Base-by-base conservation (phyloP, 805 yeast genomes). In the Saturnispora silvae region DNA sequence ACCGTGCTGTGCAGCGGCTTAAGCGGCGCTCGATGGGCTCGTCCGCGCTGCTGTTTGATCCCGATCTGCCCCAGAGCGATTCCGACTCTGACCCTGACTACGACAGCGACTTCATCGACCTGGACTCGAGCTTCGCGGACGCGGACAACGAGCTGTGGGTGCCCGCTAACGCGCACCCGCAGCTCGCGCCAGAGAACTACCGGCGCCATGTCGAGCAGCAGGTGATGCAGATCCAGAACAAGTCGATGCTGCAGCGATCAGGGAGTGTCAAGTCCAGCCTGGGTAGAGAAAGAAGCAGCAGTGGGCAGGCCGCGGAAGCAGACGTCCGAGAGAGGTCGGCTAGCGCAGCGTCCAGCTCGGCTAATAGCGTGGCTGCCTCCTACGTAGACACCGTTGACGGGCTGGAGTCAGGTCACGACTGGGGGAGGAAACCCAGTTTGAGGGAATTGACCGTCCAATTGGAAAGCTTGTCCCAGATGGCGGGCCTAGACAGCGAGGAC, bases 141-240 rank as follows among this genome's bases (percentile, higher is more conserved):
- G 31, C 39, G 2, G 37, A 40, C 35, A n/a, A n/a, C n/a, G n/a
- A n/a, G n/a, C 62, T 89, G 37, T 89, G 98, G 98, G 96, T 92
- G 1, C 97, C 97, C 0, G 98, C 97, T 2, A 76, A 75, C 44
- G 67, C 85, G 27, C 98, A 92, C 55, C 97, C 97, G 1, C 89
- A 82, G 49, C 71, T 89, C n/a, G 87, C 94, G 19, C 97, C 97
- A 2, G 94, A 83, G 50, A 84, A 82, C 49, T 81, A 76, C 60
- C 64, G 76, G 45, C 70, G 68, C 45, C 81, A 80, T 51, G 77
- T 81, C 31, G 77, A 77, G 40, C 56, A 61, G 20, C 67, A 73
- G n/a, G 75, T 72, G 4, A 68, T 67, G 42, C 75, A 70, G 43
- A 54, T 71, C 16, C 35, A 37, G 17, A 37, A 33, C 24, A 57